Percentiles rank a stretch among this genome's conserved stretches.
Conservation (phyloP, 345 rosid genomes). For the Eucalyptus coolabah region DNA sequence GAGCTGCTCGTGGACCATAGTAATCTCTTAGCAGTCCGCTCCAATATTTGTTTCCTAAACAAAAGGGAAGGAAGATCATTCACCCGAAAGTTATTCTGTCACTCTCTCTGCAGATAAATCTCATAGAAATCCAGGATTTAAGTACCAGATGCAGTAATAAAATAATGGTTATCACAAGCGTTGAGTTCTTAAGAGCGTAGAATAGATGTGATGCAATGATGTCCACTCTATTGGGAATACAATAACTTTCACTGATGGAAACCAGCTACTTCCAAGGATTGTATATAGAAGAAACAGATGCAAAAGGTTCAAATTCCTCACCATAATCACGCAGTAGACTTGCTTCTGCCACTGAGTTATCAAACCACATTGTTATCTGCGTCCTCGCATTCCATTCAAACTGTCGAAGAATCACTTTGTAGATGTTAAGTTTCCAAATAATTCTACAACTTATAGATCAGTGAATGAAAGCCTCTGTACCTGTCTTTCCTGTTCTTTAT, state of each 20-base stretch:
- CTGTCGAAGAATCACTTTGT: conserved; percentile 1
- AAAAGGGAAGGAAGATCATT: neutral
- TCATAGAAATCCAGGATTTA: neutral
- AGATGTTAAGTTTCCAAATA: neutral
- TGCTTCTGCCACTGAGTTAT: conserved; percentile 54
- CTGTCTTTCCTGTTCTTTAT: conserved; percentile 34
- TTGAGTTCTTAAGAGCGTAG: neutral
- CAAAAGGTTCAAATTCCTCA: neutral
- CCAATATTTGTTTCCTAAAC: conserved; percentile 65
- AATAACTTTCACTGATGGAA: neutral
- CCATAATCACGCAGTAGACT: conserved; percentile 69
- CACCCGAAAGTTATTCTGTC: neutral
- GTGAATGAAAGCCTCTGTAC: conserved; percentile 3
- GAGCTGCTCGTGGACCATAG: conserved; percentile 59
- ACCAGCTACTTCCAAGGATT: neutral
- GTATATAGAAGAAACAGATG: neutral
- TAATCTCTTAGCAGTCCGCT: conserved; percentile 54
- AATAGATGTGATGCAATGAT: neutral
- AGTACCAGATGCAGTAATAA: neutral
- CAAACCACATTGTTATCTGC: conserved; percentile 74
- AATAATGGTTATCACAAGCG: neutral
- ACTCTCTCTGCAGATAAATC: neutral
- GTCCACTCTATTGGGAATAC: neutral
- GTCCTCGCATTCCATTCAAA: conserved; percentile 76
- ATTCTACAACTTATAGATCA: neutral